Conservation (phyloP, 441 rosid species). For the Breynia disticha region DNA sequence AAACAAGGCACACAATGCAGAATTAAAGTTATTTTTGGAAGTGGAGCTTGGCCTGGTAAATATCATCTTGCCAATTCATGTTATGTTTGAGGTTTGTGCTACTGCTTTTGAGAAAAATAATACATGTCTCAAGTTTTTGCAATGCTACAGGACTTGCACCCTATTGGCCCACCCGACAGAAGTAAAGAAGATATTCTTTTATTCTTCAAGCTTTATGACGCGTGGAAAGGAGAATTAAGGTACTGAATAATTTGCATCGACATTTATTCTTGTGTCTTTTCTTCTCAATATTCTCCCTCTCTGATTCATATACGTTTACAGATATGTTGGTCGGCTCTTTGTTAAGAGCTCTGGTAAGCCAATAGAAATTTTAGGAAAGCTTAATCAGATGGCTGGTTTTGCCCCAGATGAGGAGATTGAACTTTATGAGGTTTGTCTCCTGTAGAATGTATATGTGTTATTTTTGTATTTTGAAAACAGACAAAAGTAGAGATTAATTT, state of each 20-base stretch:
- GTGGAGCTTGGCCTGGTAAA: slow-evolving; percentile 72
- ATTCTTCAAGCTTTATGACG: slow-evolving; percentile 86
- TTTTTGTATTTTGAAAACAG: not conserved
- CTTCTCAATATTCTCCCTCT: slow-evolving; percentile 8
- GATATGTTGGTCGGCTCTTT: slow-evolving; percentile 80
- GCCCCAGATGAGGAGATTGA: slow-evolving; percentile 77
- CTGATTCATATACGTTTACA: slow-evolving; percentile 28
- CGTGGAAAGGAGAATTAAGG: slow-evolving; percentile 74
- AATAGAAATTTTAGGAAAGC: slow-evolving; percentile 55
- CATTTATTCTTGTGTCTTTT: not conserved
- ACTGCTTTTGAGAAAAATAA: not conserved
- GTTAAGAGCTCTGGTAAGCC: slow-evolving; percentile 78
- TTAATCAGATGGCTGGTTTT: slow-evolving; percentile 90
- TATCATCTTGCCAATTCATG: slow-evolving; percentile 12
- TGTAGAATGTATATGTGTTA: slow-evolving; percentile 3
- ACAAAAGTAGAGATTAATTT: too few species aligned
- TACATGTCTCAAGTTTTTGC: slow-evolving; percentile 2
- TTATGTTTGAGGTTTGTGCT: slow-evolving; percentile 2
- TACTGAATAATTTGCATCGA: slow-evolving; percentile 17
- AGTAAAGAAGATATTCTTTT: slow-evolving; percentile 75
- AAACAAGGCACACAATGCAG: slow-evolving; percentile 71
- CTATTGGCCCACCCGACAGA: slow-evolving; percentile 63
- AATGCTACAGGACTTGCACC: slow-evolving; percentile 54
- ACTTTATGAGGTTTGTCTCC: slow-evolving; percentile 71
- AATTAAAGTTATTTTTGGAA: slow-evolving; percentile 86